Base-by-base conservation (phyloP, 2,329 filamentous ascomycete species). In the Penicillium sp. region DNA sequence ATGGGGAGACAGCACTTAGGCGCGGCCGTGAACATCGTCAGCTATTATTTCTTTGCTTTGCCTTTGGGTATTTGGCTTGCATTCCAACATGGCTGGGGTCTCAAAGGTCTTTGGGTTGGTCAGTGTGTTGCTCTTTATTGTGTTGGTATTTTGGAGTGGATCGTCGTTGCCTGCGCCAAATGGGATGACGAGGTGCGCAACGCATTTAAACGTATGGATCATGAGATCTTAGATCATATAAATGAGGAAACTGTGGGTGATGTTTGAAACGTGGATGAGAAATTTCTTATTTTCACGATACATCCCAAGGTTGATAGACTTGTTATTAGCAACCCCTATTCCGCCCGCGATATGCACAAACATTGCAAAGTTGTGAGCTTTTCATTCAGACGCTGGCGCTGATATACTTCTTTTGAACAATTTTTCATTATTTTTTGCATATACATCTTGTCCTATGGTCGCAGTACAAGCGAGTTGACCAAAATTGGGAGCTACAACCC, bases 1-100 rank as follows among this genome's bases (percentile, higher is more conserved):
- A 95, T 93, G 90, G 92, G 91, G 2, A 79, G 90, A 54, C 91
- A 96, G 73, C 91, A 93, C 80, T 83, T 96, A 49, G 92, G 92
- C 14, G 91, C 91, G 1, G 77, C 86, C 1, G 90, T 96, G 52
- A 96, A 96, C 71, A 79, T 93, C 16, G 74, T 93, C 19, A 91
- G 88, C 69, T 96, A 96, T 73, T 96, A 96, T 71, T 86, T 87
- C 62, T 90, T 89, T 56, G 91, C 91, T 1, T 72, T 96, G 54
- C 91, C 91, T 0, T 77, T 87, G n/a, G 91, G 91, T 0, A 90
- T 96, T 53, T 95, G 85, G 76, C 84, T 96, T 29, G 91, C 91
- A 1, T 95, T 95, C 66, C 85, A 95, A 27, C 22, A 29, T 68
- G 90, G 90, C 19, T 95, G 90, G 90, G 91, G 91, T 0, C 77